Base-by-base conservation (phyloP, 2,329 filamentous ascomycete genomes). In the Zymoseptoria tritici region DNA sequence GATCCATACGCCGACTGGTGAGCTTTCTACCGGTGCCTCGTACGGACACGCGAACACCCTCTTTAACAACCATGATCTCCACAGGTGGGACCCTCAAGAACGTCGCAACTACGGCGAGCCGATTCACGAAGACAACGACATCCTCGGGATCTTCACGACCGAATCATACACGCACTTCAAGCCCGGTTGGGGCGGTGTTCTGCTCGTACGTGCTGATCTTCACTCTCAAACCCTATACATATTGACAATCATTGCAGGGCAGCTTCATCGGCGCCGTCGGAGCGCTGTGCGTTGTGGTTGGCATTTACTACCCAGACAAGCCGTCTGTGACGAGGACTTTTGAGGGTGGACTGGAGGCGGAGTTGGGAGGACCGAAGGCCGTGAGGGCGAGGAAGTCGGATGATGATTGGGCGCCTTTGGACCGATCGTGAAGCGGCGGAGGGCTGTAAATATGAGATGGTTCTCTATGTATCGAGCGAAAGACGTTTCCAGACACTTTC, bases 51-150 rank as follows among this genome's bases (percentile, higher is more conserved):
- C 13, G n/a, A 11, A 9, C 21, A 13, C 16, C 4, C 9, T 9
- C n/a, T 5, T n/a, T 31, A 9, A 57, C 7, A 42, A 16, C n/a
- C 13, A n/a, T 46, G 36, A 29, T 9, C 36, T 46, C 13, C 16
- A 22, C 49, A 58, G 58, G 61, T 97, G 91, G 90, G 93, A 99
- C 78, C 89, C 91, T 76, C 94, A 99, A 79, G 94, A 97, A 77
- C 87, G 92, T 74, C 86, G 94, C 71, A 97, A 99, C 82, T 97
- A 90, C 74, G 92, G 92, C 76, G 95, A 99, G 77, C 90, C 93
- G 11, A 85, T 96, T 56, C 93, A 99, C 76, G 95, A 99, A 77
- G 94, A 99, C 76, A 89, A 97, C 76, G 95, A 99, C 75, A 83
- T 91, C 60, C 81, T 97, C 60, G 92, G 91, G 68, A 88, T 96